Conservation (phyloP, 192 early-diverging fungal genomes). For the Piromyces finnis region DNA sequence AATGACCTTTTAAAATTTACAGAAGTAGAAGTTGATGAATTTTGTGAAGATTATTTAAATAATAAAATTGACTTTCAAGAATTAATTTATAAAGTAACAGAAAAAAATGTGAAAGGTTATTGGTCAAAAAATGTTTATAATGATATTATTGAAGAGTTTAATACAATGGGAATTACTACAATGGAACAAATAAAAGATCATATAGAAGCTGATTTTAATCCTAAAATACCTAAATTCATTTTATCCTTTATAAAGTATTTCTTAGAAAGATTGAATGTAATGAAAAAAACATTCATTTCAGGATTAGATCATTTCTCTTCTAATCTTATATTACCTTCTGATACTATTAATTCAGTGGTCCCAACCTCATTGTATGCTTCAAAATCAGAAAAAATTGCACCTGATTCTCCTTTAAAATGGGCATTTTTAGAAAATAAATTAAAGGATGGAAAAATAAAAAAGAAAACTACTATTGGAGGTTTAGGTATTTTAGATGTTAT, state of each 20-base stretch:
- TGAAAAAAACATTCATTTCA: neutral
- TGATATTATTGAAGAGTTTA: neutral
- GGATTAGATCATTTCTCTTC: neutral
- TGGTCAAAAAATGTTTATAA: neutral
- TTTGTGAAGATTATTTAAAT: neutral
- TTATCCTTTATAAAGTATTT: neutral
- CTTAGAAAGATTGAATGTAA: neutral
- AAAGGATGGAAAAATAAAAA: neutral
- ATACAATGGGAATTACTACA: neutral
- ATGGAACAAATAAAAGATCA: neutral
- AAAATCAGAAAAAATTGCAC: neutral
- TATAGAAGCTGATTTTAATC: neutral
- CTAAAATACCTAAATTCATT: neutral
- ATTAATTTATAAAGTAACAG: neutral
- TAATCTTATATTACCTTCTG: too few species aligned
- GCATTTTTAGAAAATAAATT: neutral
- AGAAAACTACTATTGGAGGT: neutral
- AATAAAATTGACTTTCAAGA: neutral
- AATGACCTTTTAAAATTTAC: neutral
- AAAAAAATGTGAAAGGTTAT: neutral
- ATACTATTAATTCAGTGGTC: too few species aligned
- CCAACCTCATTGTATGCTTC: neutral
- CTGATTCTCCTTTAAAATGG: neutral
- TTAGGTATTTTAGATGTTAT: neutral
- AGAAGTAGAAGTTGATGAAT: neutral